phyloP scores from a whole-genome alignment of 768 basidiomycete genomes.

The Mycena epipterygia region DNA sequence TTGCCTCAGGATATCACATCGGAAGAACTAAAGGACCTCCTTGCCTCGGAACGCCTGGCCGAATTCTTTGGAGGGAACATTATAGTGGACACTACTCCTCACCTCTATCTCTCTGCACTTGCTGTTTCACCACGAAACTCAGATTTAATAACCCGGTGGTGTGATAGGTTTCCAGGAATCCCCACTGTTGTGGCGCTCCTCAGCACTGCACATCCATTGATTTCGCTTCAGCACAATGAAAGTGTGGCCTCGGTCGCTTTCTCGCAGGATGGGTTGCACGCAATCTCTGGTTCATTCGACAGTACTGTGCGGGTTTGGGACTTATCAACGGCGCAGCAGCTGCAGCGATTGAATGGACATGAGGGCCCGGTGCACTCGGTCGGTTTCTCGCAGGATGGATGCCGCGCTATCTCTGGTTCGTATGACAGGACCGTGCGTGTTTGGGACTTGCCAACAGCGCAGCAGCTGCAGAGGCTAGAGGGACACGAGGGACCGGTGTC shows the following conservation, averaged over 20 bases:
- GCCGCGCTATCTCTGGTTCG: too few relatives aligned
- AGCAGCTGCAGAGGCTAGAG: too few relatives aligned
- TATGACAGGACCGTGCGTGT: too few relatives aligned
- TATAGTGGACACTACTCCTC: neutral
- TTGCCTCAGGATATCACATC: neutral
- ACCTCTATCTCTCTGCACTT: slow-evolving; percentile 1
- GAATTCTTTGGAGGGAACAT: neutral
- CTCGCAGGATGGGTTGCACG: neutral
- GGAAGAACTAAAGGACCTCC: neutral
- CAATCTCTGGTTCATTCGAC: neutral
- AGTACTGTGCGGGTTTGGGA: neutral
- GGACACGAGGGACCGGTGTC: too few relatives aligned
- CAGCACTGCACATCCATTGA: neutral
- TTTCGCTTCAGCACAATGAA: neutral
- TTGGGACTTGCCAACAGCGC: too few relatives aligned
- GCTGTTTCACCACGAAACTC: neutral
- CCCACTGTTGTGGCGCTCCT: neutral
- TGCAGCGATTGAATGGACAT: neutral
- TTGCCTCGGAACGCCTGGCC: neutral
- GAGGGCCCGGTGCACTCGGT: too few relatives aligned
- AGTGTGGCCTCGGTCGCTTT: neutral
- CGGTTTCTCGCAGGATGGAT: too few relatives aligned
- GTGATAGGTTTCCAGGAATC: neutral
- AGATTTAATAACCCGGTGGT: neutral
- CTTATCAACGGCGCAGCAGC: neutral